Base-by-base conservation (phyloP, 1,284 basidiomycete genomes). In the Tranzscheliella williamsii region DNA sequence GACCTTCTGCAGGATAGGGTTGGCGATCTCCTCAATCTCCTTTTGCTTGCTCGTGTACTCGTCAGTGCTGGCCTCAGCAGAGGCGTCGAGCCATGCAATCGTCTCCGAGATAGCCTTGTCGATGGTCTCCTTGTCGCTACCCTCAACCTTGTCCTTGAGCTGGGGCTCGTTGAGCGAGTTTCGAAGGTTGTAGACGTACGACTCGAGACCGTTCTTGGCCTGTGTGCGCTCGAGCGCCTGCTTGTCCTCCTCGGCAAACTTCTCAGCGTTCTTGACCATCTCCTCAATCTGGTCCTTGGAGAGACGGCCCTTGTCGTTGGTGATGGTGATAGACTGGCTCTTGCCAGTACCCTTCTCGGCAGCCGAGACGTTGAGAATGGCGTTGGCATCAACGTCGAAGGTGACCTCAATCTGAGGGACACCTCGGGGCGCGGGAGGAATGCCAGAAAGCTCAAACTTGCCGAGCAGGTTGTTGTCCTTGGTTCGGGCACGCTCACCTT, bases 381-480 rank as follows among this genome's bases (percentile, higher is more conserved):
- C 91, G 83, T 96, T 96, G 79, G 94, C 93, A 78, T 97, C 94
- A 63, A 98, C 91, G 76, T 98, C 94, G 83, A 98, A 98, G 55
- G 91, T 94, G 80, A 96, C 92, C 81, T 95, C 93, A 75, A 97
- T 85, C 79, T 97, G 93, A 76, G 94, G 92, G 72, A 96, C 92
- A 84, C 94, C 94, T 83, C 94, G 91, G 64, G 94, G 94, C 38
- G 93, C 92, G 30, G 94, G 94, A 27, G 94, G 94, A 74, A 98
- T 97, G 63, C 93, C 93, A 45, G 92, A 87, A 42, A 97, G 89
- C 82, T 97, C 93, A 83, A 97, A 98, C 83, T 97, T 95, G 79
- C 94, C 94, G 80, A 98, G 90, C 44, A 97, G 55, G 84, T 96
- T 96, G 85, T 96, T 97, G 83, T 98, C 95, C 85, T 96, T 97